Conservation (phyloP, 305 asterid species). For the Fraxinus nigra region DNA sequence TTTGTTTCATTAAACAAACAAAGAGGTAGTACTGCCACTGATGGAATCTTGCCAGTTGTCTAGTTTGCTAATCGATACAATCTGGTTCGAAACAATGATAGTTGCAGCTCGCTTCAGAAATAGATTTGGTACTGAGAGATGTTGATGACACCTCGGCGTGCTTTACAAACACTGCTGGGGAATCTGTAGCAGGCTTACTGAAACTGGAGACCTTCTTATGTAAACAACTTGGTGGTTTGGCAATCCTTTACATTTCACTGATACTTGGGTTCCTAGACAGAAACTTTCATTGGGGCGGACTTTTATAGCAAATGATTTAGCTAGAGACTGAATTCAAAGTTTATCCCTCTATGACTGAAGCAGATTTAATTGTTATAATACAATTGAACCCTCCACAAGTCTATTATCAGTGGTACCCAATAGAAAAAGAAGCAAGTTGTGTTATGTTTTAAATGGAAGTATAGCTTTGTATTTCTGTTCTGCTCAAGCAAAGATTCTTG, state of each 20-base stretch:
- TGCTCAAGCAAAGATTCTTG: conserved; percentile 2
- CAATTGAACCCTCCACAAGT: conserved; percentile 29
- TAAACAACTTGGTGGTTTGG: conserved; percentile 26
- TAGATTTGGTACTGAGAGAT: conserved; percentile 40
- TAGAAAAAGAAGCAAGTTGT: conserved; percentile 24
- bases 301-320: conserved; percentile 36
- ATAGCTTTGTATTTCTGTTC: conserved; percentile 21
- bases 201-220: conserved; percentile 39
- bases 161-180: conserved; percentile 44
- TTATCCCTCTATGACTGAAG: conserved; percentile 19
- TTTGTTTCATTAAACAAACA: conserved; percentile 43
- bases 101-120: conserved; percentile 32
- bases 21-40: conserved; percentile 26
- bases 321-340: conserved; percentile 19
- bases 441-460: conserved; percentile 21
- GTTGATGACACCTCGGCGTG: conserved; percentile 41
- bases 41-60: conserved; percentile 44
- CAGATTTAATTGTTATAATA: conserved; percentile 32
- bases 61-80: conserved; percentile 54
- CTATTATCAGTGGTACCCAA: conserved; percentile 15
- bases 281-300: conserved; percentile 28
- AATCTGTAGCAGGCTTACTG: conserved; percentile 39
- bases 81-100: conserved; percentile 36
- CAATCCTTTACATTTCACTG: conserved; percentile 28
- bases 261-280: conserved; percentile 38